Base-by-base conservation (phyloP, 2,329 filamentous ascomycete species). In the Diplodia scrobiculata region DNA sequence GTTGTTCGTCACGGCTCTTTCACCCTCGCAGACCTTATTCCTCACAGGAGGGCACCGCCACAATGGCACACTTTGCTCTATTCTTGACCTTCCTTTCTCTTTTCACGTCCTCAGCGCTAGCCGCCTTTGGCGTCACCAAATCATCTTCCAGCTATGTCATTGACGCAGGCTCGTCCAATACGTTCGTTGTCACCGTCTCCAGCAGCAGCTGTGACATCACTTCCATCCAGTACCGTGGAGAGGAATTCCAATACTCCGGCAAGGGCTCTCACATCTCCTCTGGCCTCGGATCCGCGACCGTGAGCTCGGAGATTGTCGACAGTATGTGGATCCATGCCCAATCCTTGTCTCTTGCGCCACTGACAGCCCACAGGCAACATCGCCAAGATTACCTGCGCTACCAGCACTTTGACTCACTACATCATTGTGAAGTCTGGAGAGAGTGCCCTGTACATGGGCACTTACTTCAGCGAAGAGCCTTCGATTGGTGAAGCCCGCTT, bases 381-480 rank as follows among this genome's bases (percentile, higher is more conserved):
- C 72, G 82, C 87, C 70, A 88, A 87, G 74, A 81, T 89, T 45
- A 87, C 84, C 17, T 88, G 86, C 72, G 81, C 79, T 11, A 85
- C 86, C 0, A 80, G 77, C 53, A 87, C 82, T 19, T 76, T 89
- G 67, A 89, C 84, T 0, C 87, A 89, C 38, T 89, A 89, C 76
- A 82, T 86, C 69, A 83, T 89, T 5, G 83, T 86, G 11, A 82
- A 81, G 67, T 82, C 84, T 62, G 86, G 87, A 19, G 84, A 87
- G 63, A 81, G 83, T 66, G 84, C 81, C 29, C 82, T 89, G 14
- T 78, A 71, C 67, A 78, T 79, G 75, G 77, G 84, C 6, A 89
- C 87, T 2, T 81, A 88, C 72, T 89, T 84, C 67, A 86, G 82
- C 0, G 83, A 74, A 6, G 73, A 78, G 65, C 76, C 76, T 1